A percentile compares a stretch with the other conserved stretches of the same genome.
Conservation (phyloP, 2,329 filamentous ascomycete genomes). For the Geosmithia morbida region DNA sequence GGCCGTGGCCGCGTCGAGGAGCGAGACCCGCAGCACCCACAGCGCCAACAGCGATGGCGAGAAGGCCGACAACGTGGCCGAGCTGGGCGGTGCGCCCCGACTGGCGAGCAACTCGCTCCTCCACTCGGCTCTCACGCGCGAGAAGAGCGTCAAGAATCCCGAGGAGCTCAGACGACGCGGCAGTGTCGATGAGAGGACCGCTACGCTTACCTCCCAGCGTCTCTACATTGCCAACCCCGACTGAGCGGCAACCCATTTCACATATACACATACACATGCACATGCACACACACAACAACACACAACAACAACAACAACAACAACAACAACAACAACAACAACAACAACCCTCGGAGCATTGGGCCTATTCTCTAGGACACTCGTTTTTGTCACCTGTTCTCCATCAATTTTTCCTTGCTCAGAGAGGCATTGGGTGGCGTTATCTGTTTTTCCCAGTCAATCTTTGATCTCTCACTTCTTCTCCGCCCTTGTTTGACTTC, state of each 20-base stretch:
- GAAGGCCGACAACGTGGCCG: slow-evolving; percentile 44
- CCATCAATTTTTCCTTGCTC: background rate
- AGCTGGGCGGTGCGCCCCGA: slow-evolving; percentile 32
- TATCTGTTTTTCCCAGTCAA: background rate
- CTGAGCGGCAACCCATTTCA: slow-evolving; percentile 9
- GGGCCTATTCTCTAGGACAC: background rate
- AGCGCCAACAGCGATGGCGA: slow-evolving; percentile 42
- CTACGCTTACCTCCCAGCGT: slow-evolving; percentile 57
- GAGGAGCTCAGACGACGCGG: slow-evolving; percentile 64
- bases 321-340: too few species aligned
- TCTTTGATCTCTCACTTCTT: background rate
- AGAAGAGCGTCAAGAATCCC: slow-evolving; percentile 51
- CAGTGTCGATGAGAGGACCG: slow-evolving; percentile 71
- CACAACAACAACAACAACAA: too few species aligned
- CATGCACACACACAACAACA: too few species aligned
- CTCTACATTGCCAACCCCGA: slow-evolving; percentile 83
- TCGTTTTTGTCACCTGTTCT: background rate
- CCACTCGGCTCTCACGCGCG: slow-evolving; percentile 42
- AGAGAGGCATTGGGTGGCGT: background rate
- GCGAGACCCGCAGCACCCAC: slow-evolving; percentile 32
- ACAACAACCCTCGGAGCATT: too few species aligned
- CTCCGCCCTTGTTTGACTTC: background rate
- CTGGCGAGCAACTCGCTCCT: slow-evolving; percentile 44
- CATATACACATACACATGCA: too few species aligned
- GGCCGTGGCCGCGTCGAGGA: slow-evolving; percentile 27